Base-by-base conservation (phyloP, 2,329 filamentous ascomycete species). In the Furcasterigmium furcatum region DNA sequence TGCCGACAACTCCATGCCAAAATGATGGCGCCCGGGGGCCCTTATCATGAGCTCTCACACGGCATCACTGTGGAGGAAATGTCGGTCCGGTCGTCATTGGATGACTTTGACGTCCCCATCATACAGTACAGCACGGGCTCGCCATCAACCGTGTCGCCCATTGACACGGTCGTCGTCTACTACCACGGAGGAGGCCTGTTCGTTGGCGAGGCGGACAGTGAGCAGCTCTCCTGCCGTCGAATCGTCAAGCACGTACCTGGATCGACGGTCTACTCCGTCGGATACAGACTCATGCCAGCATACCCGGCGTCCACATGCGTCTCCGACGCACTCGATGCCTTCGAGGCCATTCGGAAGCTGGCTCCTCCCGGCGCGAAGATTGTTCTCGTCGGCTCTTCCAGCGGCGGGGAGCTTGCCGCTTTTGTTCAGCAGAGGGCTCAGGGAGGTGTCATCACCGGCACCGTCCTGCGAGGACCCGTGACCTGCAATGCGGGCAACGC, bases 121-220 rank as follows among this genome's bases (percentile, higher is more conserved):
- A 43, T 71, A 30, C 57, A 57, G 27, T 65, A 25, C 13, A 7
- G 45, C 41, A 7, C 24, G 24, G n/a, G n/a, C n/a, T n/a, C n/a
- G n/a, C n/a, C n/a, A n/a, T n/a, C n/a, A n/a, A 8, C 41, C 49
- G 22, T 18, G 2, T 19, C 45, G 4, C 38, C 47, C 1, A 50
- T 56, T 0, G 54, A 60, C 6, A 48, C 58, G 4, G 49, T 68
- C 7, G 55, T 73, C 10, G 51, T 76, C 16, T 76, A 76, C 55
- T 72, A 70, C 51, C 74, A 77, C 50, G 74, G 74, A 9, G 73
- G 73, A 13, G 72, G 71, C 0, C 58, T 77, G 3, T 57, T 58
- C 22, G 68, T 76, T 25, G 74, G 74, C 10, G 71, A 74, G 44
- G 67, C 71, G 3, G 71, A 76, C 49, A 73, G 67, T 48, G 73